phyloP scores from a whole-genome alignment of 75 land plant genomes.

The Pseudotsuga menziesii region DNA sequence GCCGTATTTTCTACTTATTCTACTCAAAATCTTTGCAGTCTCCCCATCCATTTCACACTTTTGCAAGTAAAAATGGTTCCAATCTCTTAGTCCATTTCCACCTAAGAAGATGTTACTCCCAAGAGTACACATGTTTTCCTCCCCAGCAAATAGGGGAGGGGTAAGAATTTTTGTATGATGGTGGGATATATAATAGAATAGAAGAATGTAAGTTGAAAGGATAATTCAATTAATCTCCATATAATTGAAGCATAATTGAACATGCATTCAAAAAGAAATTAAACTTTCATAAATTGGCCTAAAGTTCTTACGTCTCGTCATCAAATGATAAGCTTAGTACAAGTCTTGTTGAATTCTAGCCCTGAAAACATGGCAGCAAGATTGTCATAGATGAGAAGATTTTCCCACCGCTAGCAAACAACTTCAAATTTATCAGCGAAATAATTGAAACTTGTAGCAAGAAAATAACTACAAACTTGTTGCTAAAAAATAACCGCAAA shows the following conservation, averaged over 20 bases:
- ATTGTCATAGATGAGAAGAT: not conserved
- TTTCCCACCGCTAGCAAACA: not conserved
- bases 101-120: not conserved
- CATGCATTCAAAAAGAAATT: not conserved
- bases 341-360: not conserved
- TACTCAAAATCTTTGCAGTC: not conserved
- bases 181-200: not conserved
- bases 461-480: not conserved
- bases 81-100: too few relatives aligned
- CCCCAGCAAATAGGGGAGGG: too few relatives aligned
- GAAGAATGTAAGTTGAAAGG: not conserved
- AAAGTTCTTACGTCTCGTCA: not conserved
- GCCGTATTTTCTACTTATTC: not conserved
- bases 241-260: not conserved
- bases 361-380: not conserved
- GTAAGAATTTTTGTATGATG: not conserved
- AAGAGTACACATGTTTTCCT: not conserved
- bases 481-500: too few relatives aligned
- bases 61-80: too few relatives aligned
- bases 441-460: not conserved
- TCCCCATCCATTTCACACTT: too few relatives aligned
- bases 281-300: constrained; percentile 1
- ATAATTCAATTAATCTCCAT: not conserved
- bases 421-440: not conserved
- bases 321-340: not conserved